Evolutionary conservation across 495 filamentous ascomycete species (phyloP).

Genomic region (Annulohypoxylon nitens): DNA sequence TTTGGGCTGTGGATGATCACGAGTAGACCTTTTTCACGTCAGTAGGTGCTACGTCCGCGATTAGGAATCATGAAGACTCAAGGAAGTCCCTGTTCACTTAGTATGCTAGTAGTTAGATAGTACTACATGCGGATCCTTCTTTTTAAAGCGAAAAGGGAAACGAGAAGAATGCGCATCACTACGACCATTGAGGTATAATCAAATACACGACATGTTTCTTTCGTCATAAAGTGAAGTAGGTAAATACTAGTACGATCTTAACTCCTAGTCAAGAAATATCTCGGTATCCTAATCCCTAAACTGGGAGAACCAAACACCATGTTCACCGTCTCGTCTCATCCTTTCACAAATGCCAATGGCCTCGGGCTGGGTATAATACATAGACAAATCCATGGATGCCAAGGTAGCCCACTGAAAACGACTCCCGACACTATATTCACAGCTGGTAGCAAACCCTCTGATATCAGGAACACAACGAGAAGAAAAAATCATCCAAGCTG

Average conservation of each 20-base stretch:
- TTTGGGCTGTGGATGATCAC: conserved; percentile 52
- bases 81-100: conserved; percentile 3
- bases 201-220: neutral
- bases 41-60: neutral
- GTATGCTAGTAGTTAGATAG: conserved; percentile 8
- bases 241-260: conserved; percentile 14
- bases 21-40: conserved; percentile 32
- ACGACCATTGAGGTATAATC: neutral
- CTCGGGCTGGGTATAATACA: conserved; percentile 40
- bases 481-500: neutral
- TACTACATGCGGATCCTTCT: conserved; percentile 9
- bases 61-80: neutral
- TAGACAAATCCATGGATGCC: neutral
- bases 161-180: conserved; percentile 8
- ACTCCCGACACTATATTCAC: conserved; percentile 11
- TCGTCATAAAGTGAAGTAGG: conserved; percentile 3
- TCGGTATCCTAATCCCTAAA: conserved; percentile 23
- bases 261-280: conserved; percentile 16
- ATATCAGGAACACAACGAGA: neutral
- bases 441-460: conserved; percentile 15
- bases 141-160: neutral
- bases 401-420: conserved; percentile 4
- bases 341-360: conserved; percentile 22
- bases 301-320: conserved; percentile 12
- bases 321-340: conserved; percentile 16